A percentile compares a stretch with the other conserved stretches of the same genome.
Evolutionary conservation across 352 stramenopile species (phyloP).

Genomic region (Phytophthora nicotianae): DNA sequence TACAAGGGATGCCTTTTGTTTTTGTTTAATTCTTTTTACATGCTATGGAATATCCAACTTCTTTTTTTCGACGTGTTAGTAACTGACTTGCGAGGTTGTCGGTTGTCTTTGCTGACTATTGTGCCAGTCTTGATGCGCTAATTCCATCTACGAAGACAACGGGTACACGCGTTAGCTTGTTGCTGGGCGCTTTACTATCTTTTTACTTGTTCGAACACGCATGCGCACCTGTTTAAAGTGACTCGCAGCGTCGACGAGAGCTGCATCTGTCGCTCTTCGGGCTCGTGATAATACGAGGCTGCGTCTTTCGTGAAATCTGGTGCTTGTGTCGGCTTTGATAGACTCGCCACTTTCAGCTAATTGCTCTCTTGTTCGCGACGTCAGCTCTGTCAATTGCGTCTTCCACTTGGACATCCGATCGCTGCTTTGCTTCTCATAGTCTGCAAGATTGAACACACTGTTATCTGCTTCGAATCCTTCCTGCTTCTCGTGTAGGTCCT

Average conservation of each 20-base stretch:
- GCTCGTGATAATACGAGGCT: constrained; percentile 37
- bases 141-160: constrained; percentile 52
- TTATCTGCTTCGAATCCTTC: constrained; percentile 21
- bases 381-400: constrained; percentile 52
- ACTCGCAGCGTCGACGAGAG: constrained; percentile 52
- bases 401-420: constrained; percentile 60
- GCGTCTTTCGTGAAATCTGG: constrained; percentile 27
- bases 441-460: constrained; percentile 30
- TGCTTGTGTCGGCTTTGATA: constrained; percentile 16
- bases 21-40: background rate
- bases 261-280: constrained; percentile 41
- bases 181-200: background rate
- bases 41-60: no score
- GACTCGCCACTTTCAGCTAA: constrained; percentile 34
- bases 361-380: constrained; percentile 46
- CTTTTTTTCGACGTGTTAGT: constrained; percentile 13
- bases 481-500: constrained; percentile 25
- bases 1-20: no score
- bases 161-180: constrained; percentile 27
- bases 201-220: constrained; percentile 8
- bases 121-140: constrained; percentile 63
- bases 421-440: constrained; percentile 53
- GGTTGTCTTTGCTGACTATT: constrained; percentile 43
- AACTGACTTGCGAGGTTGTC: constrained; percentile 35
- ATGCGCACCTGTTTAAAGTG: constrained; percentile 61